These are phyloP conservation scores for Sugiyamaella castrensis DNA, from an alignment of 1,139 yeast genomes.

Conservation along the genomic window DNA sequence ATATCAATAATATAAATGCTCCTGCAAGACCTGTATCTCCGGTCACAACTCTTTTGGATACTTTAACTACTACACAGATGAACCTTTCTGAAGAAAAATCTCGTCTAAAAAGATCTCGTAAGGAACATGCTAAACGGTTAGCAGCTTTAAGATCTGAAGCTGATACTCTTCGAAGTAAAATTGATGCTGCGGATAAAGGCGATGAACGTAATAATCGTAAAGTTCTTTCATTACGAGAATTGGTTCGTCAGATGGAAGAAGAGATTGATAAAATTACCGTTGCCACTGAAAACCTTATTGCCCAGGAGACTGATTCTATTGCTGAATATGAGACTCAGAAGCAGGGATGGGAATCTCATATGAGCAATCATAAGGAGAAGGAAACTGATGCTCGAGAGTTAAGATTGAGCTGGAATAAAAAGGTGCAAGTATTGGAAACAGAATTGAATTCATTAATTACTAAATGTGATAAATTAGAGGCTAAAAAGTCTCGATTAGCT, in stretches of 20 bases:
- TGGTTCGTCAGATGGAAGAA: conserved; percentile 36
- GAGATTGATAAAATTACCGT: conserved; percentile 29
- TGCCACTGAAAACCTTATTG: conserved; percentile 21
- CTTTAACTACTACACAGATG: conserved; percentile 36
- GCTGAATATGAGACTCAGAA: conserved; percentile 21
- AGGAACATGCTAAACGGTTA: conserved; percentile 37
- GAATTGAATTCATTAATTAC: conserved; percentile 22
- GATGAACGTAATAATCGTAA: conserved; percentile 37
- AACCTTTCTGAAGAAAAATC: conserved; percentile 37
- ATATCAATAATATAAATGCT: conserved; percentile 18
- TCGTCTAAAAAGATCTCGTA: conserved; percentile 33
- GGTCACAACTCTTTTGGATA: conserved; percentile 38
- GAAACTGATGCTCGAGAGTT: conserved; percentile 22
- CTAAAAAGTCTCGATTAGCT: conserved; percentile 24
- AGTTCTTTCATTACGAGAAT: conserved; percentile 34
- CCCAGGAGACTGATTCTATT: conserved; percentile 19
- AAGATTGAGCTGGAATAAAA: conserved; percentile 24
- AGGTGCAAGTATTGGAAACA: conserved; percentile 24
- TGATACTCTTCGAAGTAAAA: conserved; percentile 33
- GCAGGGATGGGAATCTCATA: conserved; percentile 21
- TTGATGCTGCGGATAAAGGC: conserved; percentile 36
- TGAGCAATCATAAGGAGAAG: conserved; percentile 21
- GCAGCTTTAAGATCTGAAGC: conserved; percentile 36
- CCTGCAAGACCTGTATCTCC: conserved; percentile 38
- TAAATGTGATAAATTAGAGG: conserved; percentile 29